phyloP scores from a whole-genome alignment of 352 stramenopile species.

The Globisporangium megalacanthum region DNA sequence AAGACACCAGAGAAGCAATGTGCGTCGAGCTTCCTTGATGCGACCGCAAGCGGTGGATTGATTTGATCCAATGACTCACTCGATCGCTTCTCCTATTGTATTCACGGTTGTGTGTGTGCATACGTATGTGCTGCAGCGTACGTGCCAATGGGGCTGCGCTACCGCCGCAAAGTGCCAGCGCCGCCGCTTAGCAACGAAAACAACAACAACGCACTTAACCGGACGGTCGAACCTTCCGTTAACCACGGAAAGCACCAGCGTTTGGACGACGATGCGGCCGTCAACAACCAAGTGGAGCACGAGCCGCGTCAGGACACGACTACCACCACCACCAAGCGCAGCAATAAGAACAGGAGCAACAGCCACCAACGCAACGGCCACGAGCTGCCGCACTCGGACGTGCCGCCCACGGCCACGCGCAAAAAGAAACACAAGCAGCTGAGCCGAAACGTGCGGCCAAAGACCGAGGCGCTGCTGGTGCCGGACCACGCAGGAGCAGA shows the following conservation, averaged over 20 bases:
- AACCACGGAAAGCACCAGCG: neutral
- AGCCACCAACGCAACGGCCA: neutral
- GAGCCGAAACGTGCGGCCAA: neutral
- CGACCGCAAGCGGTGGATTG: neutral
- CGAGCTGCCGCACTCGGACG: constrained; percentile 2
- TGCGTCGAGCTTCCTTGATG: neutral
- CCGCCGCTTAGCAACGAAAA: constrained; percentile 19
- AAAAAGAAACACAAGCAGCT: constrained; percentile 21
- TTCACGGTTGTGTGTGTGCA: neutral
- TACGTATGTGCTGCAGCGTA: constrained; percentile 2
- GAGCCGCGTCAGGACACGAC: neutral
- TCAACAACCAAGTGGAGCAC: constrained; percentile 11
- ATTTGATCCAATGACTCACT: neutral
- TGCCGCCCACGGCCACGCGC: constrained; percentile 3
- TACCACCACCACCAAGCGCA: no score
- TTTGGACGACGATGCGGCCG: constrained; percentile 1
- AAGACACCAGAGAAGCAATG: constrained; percentile 40
- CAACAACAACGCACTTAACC: constrained; percentile 4
- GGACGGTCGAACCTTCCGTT: neutral
- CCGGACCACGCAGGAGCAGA: neutral
- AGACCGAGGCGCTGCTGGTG: neutral
- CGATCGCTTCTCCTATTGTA: neutral
- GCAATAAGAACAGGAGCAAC: neutral
- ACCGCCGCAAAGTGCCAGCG: constrained; percentile 41
- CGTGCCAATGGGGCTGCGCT: constrained; percentile 26